Percentiles rank a stretch among this genome's conserved stretches.
Evolutionary conservation across 176 grass and related monocot species (phyloP).

Genomic region (Elymus sibiricus): DNA sequence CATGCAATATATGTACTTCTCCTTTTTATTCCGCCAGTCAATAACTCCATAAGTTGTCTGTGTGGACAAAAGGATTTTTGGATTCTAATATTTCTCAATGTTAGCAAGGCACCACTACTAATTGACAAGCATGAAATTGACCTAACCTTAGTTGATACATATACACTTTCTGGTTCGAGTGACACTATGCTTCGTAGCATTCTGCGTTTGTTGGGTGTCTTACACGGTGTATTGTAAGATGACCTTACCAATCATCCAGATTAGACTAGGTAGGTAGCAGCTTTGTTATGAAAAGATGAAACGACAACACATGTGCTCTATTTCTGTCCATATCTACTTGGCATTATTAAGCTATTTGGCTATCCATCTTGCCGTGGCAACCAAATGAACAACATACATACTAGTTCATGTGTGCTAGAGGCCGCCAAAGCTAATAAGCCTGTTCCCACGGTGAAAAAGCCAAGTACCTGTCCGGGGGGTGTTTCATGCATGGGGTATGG

Average conservation of each 20-base stretch:
- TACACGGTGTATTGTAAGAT: background rate
- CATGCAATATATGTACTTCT: background rate
- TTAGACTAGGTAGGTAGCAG: background rate
- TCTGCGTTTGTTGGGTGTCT: background rate
- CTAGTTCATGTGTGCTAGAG: background rate
- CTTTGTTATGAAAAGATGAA: background rate
- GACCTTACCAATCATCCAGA: constrained; percentile 5
- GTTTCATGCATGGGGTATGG: background rate
- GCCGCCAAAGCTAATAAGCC: background rate
- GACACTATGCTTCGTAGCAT: too few species aligned
- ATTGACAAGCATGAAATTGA: background rate
- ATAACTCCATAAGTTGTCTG: background rate
- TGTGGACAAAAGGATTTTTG: too few species aligned
- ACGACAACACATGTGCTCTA: background rate
- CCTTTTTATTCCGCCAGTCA: background rate
- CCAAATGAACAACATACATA: background rate
- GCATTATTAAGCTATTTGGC: background rate
- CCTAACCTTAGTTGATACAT: background rate
- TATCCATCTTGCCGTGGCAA: background rate
- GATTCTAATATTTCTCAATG: background rate
- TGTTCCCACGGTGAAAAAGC: background rate
- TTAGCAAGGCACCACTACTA: background rate
- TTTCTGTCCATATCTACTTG: constrained; percentile 19
- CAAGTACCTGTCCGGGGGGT: background rate
- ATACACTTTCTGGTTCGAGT: background rate